Evolutionary conservation across 306 rosid genomes (phyloP).

Genomic region (Lathyrus oleraceus): DNA sequence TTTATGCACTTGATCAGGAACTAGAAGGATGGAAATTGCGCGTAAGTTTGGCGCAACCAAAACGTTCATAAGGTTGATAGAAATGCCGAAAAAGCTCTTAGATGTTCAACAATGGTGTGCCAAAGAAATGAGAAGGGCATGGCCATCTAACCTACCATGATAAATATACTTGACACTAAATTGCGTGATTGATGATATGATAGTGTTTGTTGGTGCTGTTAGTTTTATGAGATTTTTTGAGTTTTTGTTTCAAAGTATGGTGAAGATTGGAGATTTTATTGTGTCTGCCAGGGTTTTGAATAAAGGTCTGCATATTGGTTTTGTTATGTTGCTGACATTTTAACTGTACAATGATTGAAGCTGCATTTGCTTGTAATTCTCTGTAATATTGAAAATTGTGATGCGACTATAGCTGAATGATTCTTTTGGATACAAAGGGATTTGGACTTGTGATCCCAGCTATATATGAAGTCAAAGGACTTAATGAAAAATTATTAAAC

Average conservation of each 20-base stretch:
- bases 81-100: conserved; percentile 19
- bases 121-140: conserved; percentile 32
- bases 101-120: conserved; percentile 31
- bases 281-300: not conserved
- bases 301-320: not conserved
- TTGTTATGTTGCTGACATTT: not conserved
- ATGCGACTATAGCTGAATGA: not conserved
- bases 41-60: conserved; percentile 90
- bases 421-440: not conserved
- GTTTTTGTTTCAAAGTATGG: not conserved
- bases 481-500: not conserved
- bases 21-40: conserved; percentile 82
- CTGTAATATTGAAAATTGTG: not conserved
- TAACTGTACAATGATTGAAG: not conserved
- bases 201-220: not conserved
- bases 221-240: not conserved
- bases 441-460: not conserved
- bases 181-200: not conserved
- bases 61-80: conserved; percentile 44
- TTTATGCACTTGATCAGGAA: conserved; percentile 52
- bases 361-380: not conserved
- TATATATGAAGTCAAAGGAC: not conserved
- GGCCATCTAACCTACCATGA: conserved; percentile 22
- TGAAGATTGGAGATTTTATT: not conserved
- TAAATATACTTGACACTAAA: not conserved